Evolutionary conservation across 2,329 filamentous ascomycete species (phyloP).

Genomic region (Microcyclospora tardicrescens): DNA sequence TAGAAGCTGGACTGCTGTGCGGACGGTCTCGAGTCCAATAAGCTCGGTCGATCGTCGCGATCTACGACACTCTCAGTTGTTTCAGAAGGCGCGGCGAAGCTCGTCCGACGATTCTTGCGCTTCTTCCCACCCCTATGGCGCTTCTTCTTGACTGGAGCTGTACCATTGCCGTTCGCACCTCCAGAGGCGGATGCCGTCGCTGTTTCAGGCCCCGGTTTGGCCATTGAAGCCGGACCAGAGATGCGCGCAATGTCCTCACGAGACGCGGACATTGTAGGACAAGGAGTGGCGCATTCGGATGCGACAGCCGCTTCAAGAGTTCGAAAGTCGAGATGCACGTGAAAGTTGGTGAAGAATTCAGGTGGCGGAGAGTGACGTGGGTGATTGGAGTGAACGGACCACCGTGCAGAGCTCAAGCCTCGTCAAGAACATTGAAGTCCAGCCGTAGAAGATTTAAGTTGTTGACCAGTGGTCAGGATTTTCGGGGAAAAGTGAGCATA

Average conservation of each 20-base stretch:
- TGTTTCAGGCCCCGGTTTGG: constrained; percentile 1
- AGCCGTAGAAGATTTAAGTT: too few relatives aligned
- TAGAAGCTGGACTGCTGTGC: constrained; percentile 40
- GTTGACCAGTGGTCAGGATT: too few relatives aligned
- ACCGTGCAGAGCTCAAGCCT: too few relatives aligned
- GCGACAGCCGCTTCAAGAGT: too few relatives aligned
- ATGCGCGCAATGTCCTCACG: constrained; percentile 1
- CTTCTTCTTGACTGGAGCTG: constrained; percentile 5
- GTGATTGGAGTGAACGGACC: too few relatives aligned
- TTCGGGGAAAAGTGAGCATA: too few relatives aligned
- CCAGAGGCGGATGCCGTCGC: neutral
- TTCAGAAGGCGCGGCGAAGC: constrained; percentile 57
- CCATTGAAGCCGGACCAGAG: constrained; percentile 6
- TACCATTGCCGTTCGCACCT: neutral
- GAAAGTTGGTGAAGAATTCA: too few relatives aligned
- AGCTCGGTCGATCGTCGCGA: constrained; percentile 25
- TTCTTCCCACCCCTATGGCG: constrained; percentile 3
- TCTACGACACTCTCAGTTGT: constrained; percentile 44
- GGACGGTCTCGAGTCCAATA: constrained; percentile 24
- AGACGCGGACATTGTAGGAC: neutral
- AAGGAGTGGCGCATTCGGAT: too few relatives aligned
- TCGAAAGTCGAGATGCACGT: too few relatives aligned
- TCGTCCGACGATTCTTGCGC: constrained; percentile 45
- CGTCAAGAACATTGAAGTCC: too few relatives aligned
- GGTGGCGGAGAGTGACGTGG: too few relatives aligned